Evolutionary conservation across 495 filamentous ascomycete genomes (phyloP), one percentile per base, ranked within the genome.

Genomic region (Penicillium paradoxum): DNA sequence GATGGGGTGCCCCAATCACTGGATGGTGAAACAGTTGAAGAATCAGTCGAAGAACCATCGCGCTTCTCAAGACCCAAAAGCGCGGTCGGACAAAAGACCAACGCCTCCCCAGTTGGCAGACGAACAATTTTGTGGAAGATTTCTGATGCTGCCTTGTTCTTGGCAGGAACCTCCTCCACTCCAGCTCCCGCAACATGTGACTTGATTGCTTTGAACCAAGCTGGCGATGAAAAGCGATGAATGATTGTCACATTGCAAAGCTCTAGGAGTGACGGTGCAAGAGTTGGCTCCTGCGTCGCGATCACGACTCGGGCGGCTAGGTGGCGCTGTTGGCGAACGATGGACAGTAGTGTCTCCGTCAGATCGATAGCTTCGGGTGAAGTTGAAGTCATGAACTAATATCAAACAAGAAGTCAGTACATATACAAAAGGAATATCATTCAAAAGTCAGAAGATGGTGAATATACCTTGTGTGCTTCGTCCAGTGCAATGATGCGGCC

Each of bases 261-360:
- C 52, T 85, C 85, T 0, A 92, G 71, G 2, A 92, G 77, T 21
- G 70, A 67, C 0, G 82, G 79, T 0, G 84, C 85, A 36, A 92
- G 81, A 0, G 87, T 91, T 0, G 89, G 89, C 55, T 92, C 89
- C 59, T 93, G 87, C 0, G 89, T 92, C 0, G 88, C 82, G 27
- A 91, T 84, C 33, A 92, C 51, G 13, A 90, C 71, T 1, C 87
- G 77, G 0, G 79, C 73, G 4, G 73, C 87, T 0, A 84, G 64
- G 61, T 91, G 88, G 8, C 88, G 83, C 59, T 91, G 86, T 37
- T 82, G 74, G 4, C 88, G 77, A 59, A 92, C 86, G 0, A 75
- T 74, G 0, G 76, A 74, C 0, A 91, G 72, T 4, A 91, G 69
- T 1, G 75, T 77, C 24, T 88, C 76, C 0, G 86, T 90, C 38